Base-by-base conservation (phyloP, 2,329 filamentous ascomycete species). In the Gyromitra esculenta region DNA sequence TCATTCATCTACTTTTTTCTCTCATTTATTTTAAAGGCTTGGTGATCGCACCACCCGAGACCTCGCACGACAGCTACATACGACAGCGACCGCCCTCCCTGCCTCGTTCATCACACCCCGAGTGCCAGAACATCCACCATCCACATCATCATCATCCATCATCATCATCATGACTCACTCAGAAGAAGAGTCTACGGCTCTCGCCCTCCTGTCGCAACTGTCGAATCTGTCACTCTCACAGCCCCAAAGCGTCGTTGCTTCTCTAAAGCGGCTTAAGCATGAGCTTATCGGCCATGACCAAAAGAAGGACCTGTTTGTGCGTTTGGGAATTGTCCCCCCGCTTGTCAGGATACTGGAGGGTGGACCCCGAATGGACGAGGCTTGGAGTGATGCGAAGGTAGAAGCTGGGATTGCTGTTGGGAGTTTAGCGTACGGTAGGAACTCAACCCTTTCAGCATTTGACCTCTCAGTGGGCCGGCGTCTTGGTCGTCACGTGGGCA, bases 241-340 rank as follows among this genome's bases (percentile, higher is more conserved):
- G 37, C 78, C 78, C 25, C 74, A 76, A 6, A 71, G 68, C 48
- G 73, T 77, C 43, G 79, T 88, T 52, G 85, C 86, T 35, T 88
- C 90, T 64, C 86, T 97, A 57, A 89, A 90, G 79, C 86, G 87
- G 54, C 85, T 99, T 39, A 98, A 97, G 85, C 96, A 97, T 83
- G 92, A 96, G 78, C 88, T 97, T 62, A 90, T 97, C 76, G 96
- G 96, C 31, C 93, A 98, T 83, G 88, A 91, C 43, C 90, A 95
- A 83, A 91, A 91, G 83, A 99, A 99, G 84, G 91, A 95, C 84
- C 84, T 89, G 73, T 94, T 91, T 86, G 87, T 97, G 52, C 86
- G 86, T 74, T 85, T 89, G 70, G 94, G 94, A 18, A 86, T 92
- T 37, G 84, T 96, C 60, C 87, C 89, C 68, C 87, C 88, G 43